Evolutionary conservation across 768 basidiomycete species (phyloP).

Genomic region (Suillus luteus): DNA sequence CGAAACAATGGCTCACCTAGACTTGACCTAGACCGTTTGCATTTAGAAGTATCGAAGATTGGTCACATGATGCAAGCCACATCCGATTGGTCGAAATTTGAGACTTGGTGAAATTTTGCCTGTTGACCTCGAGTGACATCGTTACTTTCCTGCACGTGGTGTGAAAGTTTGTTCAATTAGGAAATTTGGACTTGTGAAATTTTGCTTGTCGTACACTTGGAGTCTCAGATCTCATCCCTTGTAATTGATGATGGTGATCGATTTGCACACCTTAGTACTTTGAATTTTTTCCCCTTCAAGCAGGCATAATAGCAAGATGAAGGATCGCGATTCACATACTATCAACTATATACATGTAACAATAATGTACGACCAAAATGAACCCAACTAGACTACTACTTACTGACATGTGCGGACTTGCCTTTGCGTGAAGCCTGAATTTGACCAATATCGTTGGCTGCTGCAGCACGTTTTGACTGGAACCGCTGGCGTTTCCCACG

Average conservation of each 20-base stretch:
- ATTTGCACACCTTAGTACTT: background rate
- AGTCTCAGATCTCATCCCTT: no score
- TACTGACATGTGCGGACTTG: background rate
- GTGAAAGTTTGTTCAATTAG: background rate
- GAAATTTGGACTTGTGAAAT: background rate
- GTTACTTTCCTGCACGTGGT: background rate
- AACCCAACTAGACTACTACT: conserved; percentile 3
- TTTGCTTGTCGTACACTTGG: background rate
- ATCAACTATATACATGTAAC: background rate
- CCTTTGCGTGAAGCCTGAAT: background rate
- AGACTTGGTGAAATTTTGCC: no score
- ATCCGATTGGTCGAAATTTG: background rate
- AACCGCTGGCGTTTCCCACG: background rate
- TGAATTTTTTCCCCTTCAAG: background rate
- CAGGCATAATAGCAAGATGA: background rate
- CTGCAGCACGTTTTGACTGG: background rate
- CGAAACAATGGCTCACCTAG: background rate
- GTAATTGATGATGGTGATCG: no score
- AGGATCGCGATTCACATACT: background rate
- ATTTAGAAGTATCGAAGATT: background rate
- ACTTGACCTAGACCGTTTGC: conserved; percentile 2
- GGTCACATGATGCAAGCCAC: conserved; percentile 2
- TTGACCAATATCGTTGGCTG: background rate
- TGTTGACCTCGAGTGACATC: background rate
- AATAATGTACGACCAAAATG: background rate